phyloP scores from a whole-genome alignment of 805 yeast species.

The Priceomyces carsonii region DNA sequence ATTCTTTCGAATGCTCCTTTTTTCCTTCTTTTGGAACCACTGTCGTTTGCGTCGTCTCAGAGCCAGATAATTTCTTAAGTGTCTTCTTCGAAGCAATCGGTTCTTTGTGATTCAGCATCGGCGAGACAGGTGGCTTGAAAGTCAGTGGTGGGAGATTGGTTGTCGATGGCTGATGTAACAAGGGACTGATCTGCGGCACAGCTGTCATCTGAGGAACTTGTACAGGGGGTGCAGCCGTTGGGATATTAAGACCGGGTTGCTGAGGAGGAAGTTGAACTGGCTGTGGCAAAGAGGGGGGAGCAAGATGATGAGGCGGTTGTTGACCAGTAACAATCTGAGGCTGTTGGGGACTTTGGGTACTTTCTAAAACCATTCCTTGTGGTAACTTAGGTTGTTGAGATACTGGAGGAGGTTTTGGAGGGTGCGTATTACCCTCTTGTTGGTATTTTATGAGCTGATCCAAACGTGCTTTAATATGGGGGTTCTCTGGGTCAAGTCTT shows the following conservation, averaged over 20 bases:
- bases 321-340: slow-evolving; percentile 11
- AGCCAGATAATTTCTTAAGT: not conserved
- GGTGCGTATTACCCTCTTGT: slow-evolving; percentile 64
- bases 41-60: not conserved
- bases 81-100: slow-evolving; percentile 1
- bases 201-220: slow-evolving; percentile 5
- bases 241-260: slow-evolving; percentile 8
- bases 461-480: slow-evolving; percentile 90
- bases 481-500: slow-evolving; percentile 88
- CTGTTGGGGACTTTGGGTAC: slow-evolving; percentile 22
- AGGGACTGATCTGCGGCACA: too few species aligned
- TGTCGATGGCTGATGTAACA: too few species aligned
- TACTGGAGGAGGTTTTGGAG: slow-evolving; percentile 68
- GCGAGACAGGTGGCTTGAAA: slow-evolving; percentile 5
- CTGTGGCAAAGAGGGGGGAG: slow-evolving; percentile 11
- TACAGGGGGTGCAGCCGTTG: slow-evolving; percentile 8
- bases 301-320: slow-evolving; percentile 11
- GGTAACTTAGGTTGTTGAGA: slow-evolving; percentile 64
- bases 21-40: not conserved
- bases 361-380: slow-evolving; percentile 62
- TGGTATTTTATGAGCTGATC: slow-evolving; percentile 78
- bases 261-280: slow-evolving; percentile 15
- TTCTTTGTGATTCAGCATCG: slow-evolving; percentile 3
- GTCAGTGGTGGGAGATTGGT: slow-evolving; percentile 7
- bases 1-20: not conserved